These are phyloP conservation scores for Phytophthora citrophthora DNA, from an alignment of 352 stramenopile species.

Conservation along the genomic window DNA sequence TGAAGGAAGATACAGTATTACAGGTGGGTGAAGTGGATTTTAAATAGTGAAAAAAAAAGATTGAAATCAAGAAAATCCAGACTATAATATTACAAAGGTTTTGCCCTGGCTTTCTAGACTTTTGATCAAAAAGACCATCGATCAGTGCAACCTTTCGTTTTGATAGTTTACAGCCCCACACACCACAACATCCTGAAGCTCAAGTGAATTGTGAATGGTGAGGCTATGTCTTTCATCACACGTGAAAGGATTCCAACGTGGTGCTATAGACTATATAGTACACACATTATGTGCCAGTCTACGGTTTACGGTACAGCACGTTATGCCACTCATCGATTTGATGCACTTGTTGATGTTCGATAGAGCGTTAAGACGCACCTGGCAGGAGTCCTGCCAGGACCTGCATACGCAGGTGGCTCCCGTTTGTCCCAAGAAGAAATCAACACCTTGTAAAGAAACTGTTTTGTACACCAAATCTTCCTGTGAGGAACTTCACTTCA, in stretches of 20 bases:
- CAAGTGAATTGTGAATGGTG: too few species aligned
- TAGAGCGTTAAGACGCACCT: neutral
- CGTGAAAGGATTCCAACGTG: conserved; percentile 5
- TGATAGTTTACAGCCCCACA: too few species aligned
- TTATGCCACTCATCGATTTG: conserved; percentile 6
- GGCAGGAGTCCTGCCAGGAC: too few species aligned
- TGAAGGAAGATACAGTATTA: neutral
- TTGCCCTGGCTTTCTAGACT: conserved; percentile 6
- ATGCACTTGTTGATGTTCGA: conserved; percentile 10
- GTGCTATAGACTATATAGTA: neutral
- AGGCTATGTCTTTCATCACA: neutral
- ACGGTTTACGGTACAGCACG: neutral
- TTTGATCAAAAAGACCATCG: neutral
- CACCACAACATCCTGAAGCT: too few species aligned
- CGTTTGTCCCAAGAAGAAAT: neutral
- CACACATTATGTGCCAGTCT: neutral
- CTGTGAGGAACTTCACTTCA: neutral
- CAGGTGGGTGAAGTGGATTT: neutral
- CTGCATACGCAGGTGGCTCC: neutral
- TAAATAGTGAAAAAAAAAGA: neutral
- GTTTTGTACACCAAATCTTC: neutral
- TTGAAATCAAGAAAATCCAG: neutral
- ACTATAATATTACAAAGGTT: neutral
- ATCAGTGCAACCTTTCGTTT: neutral
- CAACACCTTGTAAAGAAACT: neutral